Evolutionary conservation across 768 basidiomycete genomes (phyloP).

Genomic region (Naematelia encephala): DNA sequence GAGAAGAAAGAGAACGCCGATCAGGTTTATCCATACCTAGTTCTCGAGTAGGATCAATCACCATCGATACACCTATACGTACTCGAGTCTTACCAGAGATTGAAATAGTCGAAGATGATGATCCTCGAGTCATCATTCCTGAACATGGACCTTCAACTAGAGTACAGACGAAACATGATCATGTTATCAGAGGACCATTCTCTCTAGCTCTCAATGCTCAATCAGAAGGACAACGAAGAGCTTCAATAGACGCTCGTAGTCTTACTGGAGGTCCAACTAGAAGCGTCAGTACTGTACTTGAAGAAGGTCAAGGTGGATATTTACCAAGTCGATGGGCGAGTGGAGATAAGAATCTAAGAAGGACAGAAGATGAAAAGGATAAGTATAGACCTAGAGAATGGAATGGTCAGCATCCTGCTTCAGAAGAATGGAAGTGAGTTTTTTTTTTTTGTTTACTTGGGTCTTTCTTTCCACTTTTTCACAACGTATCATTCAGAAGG

Average conservation of each 20-base stretch:
- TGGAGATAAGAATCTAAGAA: conserved; percentile 40
- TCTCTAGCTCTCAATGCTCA: conserved; percentile 28
- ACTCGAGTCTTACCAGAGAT: conserved; percentile 38
- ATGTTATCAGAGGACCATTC: conserved; percentile 41
- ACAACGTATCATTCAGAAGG: no score
- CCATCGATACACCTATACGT: conserved; percentile 11
- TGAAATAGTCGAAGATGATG: conserved; percentile 46
- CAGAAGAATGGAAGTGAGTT: conserved; percentile 49
- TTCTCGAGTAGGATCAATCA: conserved; percentile 10
- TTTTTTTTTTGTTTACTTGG: background rate
- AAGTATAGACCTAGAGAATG: conserved; percentile 50
- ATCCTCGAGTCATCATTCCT: conserved; percentile 37
- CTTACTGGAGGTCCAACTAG: conserved; percentile 5
- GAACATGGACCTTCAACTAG: conserved; percentile 21
- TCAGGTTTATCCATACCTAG: conserved; percentile 3
- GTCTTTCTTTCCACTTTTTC: no score
- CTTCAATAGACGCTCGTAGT: background rate
- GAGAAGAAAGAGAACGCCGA: conserved; percentile 37
- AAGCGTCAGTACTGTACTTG: conserved; percentile 19
- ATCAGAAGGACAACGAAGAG: background rate
- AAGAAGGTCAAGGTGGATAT: conserved; percentile 42
- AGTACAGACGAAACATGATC: conserved; percentile 37
- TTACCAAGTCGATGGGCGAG: conserved; percentile 47
- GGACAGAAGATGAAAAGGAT: conserved; percentile 45
- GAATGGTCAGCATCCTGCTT: conserved; percentile 40